These are phyloP conservation scores for Talinum fruticosum DNA, from an alignment of 148 eudicot genomes.

Conservation along the genomic window DNA sequence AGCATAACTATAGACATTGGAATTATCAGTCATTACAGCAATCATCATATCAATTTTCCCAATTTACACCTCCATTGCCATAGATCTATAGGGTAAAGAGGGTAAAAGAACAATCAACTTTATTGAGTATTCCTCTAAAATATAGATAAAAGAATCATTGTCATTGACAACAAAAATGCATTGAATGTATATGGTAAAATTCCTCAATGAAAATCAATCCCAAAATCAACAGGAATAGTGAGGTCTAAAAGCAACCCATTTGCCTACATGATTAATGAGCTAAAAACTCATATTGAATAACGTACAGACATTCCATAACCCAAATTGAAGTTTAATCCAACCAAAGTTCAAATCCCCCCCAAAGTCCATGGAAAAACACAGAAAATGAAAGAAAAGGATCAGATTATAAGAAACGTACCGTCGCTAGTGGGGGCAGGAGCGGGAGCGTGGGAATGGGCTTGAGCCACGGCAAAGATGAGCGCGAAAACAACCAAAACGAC, in stretches of 20 bases:
- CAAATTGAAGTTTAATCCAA: not conserved
- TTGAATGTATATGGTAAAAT: not conserved
- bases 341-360: not conserved
- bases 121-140: not conserved
- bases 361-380: not conserved
- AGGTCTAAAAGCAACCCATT: conserved; percentile 22
- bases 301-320: not conserved
- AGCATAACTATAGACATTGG: not conserved
- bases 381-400: not conserved
- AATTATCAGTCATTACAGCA: not conserved
- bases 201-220: conserved; percentile 8
- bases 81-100: conserved; percentile 17
- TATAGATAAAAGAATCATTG: not conserved
- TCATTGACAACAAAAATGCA: conserved; percentile 10
- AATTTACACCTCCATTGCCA: not conserved
- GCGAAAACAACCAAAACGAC: conserved; percentile 37
- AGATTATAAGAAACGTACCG: conserved; percentile 25
- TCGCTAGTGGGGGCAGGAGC: conserved; percentile 52
- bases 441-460: conserved; percentile 38
- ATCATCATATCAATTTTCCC: not conserved
- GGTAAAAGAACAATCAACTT: not conserved
- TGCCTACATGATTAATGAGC: not conserved
- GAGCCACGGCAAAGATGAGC: conserved; percentile 41
- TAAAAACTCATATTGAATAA: not conserved
- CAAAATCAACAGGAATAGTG: conserved; percentile 10